These are phyloP conservation scores for Isoetes taiwanensis DNA, from an alignment of 75 land plant genomes.

Conservation along the genomic window DNA sequence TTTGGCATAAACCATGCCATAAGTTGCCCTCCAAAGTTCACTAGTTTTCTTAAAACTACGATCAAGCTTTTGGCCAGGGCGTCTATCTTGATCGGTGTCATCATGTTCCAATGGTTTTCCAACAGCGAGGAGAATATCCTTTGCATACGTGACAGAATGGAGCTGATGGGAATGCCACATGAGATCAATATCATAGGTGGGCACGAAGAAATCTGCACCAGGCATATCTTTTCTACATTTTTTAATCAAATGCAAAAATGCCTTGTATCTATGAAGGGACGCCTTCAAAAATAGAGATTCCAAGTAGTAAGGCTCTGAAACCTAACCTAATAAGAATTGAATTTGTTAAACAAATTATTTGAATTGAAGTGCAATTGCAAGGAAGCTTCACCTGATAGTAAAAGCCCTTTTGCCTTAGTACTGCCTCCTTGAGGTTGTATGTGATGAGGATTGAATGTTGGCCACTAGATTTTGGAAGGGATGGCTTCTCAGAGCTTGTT, in stretches of 20 bases:
- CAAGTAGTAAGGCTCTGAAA: slow-evolving; percentile 39
- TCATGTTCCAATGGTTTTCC: slow-evolving; percentile 76
- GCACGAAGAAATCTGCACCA: slow-evolving; percentile 55
- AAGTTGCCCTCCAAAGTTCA: slow-evolving; percentile 48
- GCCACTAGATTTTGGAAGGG: not conserved
- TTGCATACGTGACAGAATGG: slow-evolving; percentile 44
- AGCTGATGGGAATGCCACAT: slow-evolving; percentile 92
- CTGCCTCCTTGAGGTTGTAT: slow-evolving; percentile 72
- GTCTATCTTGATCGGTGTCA: slow-evolving; percentile 65
- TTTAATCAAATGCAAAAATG: slow-evolving; percentile 67
- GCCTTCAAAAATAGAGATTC: slow-evolving; percentile 41
- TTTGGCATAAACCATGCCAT: slow-evolving; percentile 51
- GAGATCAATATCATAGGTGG: slow-evolving; percentile 87
- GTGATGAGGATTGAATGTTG: slow-evolving; percentile 19
- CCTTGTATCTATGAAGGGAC: slow-evolving; percentile 73
- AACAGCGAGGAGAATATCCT: slow-evolving; percentile 32
- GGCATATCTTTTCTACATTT: slow-evolving; percentile 32
- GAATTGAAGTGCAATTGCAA: not conserved
- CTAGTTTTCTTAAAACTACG: slow-evolving; percentile 56
- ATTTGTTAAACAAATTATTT: slow-evolving; percentile 5
- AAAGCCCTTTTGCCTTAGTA: slow-evolving; percentile 66
- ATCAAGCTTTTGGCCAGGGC: slow-evolving; percentile 66
- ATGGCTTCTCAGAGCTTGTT: no score
- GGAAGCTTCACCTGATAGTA: slow-evolving; percentile 55
- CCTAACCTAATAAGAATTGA: no score